Conservation (phyloP, 441 rosid genomes). For the Gossypium aridum region DNA sequence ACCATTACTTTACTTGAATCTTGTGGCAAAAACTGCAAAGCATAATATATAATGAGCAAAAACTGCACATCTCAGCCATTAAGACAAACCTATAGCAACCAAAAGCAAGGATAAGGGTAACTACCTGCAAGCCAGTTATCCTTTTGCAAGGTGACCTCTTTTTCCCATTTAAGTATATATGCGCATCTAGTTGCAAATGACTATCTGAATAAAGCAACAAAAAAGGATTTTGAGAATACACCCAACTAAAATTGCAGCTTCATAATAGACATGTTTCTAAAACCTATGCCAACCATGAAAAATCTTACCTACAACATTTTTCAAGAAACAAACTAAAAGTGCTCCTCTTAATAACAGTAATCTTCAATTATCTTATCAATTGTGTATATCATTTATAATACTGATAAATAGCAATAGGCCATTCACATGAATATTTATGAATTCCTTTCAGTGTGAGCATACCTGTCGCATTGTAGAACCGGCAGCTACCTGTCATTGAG, state of each 20-base stretch:
- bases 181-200: conserved; percentile 75
- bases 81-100: not conserved
- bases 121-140: conserved; percentile 81
- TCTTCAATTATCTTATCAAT: not conserved
- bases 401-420: not conserved
- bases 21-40: conserved; percentile 53
- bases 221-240: not conserved
- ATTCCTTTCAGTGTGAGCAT: conserved; percentile 10
- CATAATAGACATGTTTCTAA: not conserved
- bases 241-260: not conserved
- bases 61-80: not conserved
- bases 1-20: conserved; percentile 80
- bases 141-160: conserved; percentile 68
- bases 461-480: conserved; percentile 73
- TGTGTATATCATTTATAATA: not conserved
- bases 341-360: not conserved
- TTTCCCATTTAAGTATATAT: conserved; percentile 54
- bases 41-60: conserved; percentile 8
- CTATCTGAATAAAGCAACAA: conserved; percentile 41
- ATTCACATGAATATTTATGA: not conserved
- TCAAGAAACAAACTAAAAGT: not conserved
- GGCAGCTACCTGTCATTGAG: conserved; percentile 66
- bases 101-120: conserved; percentile 2
- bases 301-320: not conserved
- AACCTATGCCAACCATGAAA: not conserved